Evolutionary conservation across 768 basidiomycete genomes (phyloP).

Genomic region (Mycena crocata): DNA sequence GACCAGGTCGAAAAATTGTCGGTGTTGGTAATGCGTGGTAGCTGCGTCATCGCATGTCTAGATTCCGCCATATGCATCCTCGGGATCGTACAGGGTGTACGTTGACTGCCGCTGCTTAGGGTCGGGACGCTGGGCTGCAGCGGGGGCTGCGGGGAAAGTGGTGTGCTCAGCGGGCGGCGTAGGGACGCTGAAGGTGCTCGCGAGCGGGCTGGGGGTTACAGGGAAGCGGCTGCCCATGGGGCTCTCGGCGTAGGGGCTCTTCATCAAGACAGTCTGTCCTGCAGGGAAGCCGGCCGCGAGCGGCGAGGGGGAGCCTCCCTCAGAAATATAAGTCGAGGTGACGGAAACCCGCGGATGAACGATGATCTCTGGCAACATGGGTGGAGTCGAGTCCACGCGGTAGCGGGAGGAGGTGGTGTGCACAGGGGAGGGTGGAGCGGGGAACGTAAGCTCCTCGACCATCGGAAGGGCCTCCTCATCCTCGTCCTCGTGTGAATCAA

Average conservation of each 20-base stretch:
- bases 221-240: conserved; percentile 48
- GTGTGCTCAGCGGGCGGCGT: conserved; percentile 28
- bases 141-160: conserved; percentile 22
- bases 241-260: conserved; percentile 26
- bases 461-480: conserved; percentile 10
- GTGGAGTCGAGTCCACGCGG: conserved; percentile 63
- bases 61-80: conserved; percentile 79
- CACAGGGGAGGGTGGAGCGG: conserved; percentile 51
- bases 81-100: conserved; percentile 68
- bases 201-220: conserved; percentile 53
- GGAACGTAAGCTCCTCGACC: conserved; percentile 50
- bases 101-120: conserved; percentile 51
- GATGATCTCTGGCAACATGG: conserved; percentile 64
- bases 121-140: conserved; percentile 21
- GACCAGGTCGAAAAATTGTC: background rate
- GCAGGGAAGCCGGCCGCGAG: conserved; percentile 18
- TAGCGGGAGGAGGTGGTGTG: conserved; percentile 45
- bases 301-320: conserved; percentile 28
- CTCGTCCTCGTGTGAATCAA: background rate
- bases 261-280: conserved; percentile 29
- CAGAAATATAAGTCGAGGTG: conserved; percentile 39
- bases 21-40: background rate
- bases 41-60: conserved; percentile 41
- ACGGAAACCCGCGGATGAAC: conserved; percentile 58
- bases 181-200: conserved; percentile 44